phyloP scores from a whole-genome alignment of 371 early-diverging fungal species.

The Actinomucor elegans region DNA sequence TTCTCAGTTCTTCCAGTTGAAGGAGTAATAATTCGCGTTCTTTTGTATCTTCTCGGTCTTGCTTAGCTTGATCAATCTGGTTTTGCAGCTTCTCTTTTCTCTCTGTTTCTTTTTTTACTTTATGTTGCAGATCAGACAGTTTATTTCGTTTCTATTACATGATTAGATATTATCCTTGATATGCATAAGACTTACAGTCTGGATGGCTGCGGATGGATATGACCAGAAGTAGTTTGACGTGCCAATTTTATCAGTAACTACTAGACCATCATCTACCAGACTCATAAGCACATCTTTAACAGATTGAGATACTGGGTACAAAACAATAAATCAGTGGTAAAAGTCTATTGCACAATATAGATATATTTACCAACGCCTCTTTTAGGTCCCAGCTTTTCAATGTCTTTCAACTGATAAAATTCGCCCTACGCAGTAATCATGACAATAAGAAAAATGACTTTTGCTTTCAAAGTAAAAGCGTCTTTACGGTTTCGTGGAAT shows the following conservation, averaged over 20 bases:
- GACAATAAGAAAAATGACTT: neutral
- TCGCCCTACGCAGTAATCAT: conserved; percentile 57
- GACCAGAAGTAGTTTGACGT: conserved; percentile 93
- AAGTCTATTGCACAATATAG: neutral
- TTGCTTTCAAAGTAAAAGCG: neutral
- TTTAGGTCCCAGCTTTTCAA: conserved; percentile 90
- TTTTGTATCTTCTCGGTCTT: conserved; percentile 34
- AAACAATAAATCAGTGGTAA: too few relatives aligned
- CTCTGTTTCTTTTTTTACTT: conserved; percentile 18
- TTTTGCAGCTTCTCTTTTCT: conserved; percentile 7
- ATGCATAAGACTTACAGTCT: conserved; percentile 52
- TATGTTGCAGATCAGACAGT: neutral
- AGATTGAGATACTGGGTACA: conserved; percentile 64
- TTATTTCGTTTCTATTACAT: conserved; percentile 13
- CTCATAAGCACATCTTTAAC: conserved; percentile 91
- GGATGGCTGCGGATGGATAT: conserved; percentile 77
- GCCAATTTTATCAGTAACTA: conserved; percentile 91
- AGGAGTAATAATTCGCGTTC: conserved; percentile 40
- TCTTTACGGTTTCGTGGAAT: conserved; percentile 80
- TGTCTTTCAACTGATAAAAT: conserved; percentile 83
- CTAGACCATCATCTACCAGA: conserved; percentile 89
- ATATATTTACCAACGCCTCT: conserved; percentile 78
- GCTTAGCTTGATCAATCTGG: conserved; percentile 41
- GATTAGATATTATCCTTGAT: too few relatives aligned
- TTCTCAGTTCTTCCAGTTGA: conserved; percentile 45